A percentile compares a stretch with the other conserved stretches of the same genome.
Evolutionary conservation across 192 early-diverging fungal genomes (phyloP).

Genomic region (Coemansia sp.): DNA sequence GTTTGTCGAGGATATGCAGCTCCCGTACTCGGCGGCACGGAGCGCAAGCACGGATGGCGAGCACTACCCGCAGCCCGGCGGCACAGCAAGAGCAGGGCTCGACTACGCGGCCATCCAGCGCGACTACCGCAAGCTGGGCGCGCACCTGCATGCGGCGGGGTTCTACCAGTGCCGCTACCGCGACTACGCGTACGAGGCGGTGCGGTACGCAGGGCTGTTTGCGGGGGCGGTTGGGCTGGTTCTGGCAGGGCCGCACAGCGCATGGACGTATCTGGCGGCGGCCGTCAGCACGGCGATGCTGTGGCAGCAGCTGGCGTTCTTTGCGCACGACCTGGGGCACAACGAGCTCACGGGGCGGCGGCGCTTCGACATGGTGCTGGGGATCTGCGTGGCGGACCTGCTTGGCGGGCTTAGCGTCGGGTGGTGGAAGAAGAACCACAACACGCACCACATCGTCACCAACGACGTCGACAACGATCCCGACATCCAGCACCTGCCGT

Average conservation of each 20-base stretch:
- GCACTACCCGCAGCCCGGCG: slow-evolving; percentile 18
- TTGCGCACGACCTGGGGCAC: slow-evolving; percentile 98
- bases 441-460: slow-evolving; percentile 96
- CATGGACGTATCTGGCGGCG: slow-evolving; percentile 45
- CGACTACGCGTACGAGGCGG: slow-evolving; percentile 56
- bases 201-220: slow-evolving; percentile 46
- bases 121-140: slow-evolving; percentile 69
- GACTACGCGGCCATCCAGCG: slow-evolving; percentile 54
- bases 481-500: slow-evolving; percentile 97
- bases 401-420: slow-evolving; percentile 87
- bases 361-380: slow-evolving; percentile 75
- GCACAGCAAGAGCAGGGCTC: background rate
- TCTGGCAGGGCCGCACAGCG: slow-evolving; percentile 25
- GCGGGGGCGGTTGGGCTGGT: slow-evolving; percentile 28
- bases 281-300: slow-evolving; percentile 66
- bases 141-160: slow-evolving; percentile 60
- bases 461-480: slow-evolving; percentile 95
- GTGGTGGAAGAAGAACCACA: slow-evolving; percentile 98
- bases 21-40: slow-evolving; percentile 40
- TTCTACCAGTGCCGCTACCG: slow-evolving; percentile 64
- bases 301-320: slow-evolving; percentile 93
- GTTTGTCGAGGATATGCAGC: slow-evolving; percentile 47
- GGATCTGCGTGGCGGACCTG: slow-evolving; percentile 77
- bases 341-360: slow-evolving; percentile 79
- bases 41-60: slow-evolving; percentile 14